Evolutionary conservation across 495 filamentous ascomycete genomes (phyloP), one percentile per base, ranked within the genome.

Genomic region (Aspergillus homomorphus): DNA sequence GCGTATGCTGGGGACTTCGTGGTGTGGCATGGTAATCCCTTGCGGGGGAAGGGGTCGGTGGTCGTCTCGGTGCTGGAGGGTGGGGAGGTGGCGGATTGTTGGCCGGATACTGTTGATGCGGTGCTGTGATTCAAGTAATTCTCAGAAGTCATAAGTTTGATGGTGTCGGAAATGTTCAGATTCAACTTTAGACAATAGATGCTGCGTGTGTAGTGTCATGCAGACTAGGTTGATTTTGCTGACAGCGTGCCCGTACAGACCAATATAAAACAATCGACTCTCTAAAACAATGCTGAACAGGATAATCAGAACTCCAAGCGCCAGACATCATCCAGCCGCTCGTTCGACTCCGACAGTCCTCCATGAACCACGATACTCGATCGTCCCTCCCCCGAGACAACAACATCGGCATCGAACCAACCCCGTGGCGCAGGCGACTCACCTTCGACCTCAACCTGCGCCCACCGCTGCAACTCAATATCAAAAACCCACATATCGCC

Each of bases 401-500:
- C 28, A 26, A 74, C 64, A 62, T 73, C 75, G 19, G 72, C 73
- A 57, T 67, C 77, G 51, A 80, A 80, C 77, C 77, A 81, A 12
- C 78, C 77, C 24, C 77, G 60, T 28, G 68, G 60, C 18, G 60
- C 59, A 53, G 74, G 72, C 19, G 43, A 43, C 24, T 83, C 80
- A 16, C 75, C 77, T 57, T 74, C 73, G 9, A 76, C 71, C 3
- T 77, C 76, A 16, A 88, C 70, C 18, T 81, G 70, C 14, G 69
- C 70, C 76, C 84, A 83, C 50, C 74, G 75, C 43, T 81, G 71
- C 7, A 73, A 69, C 15, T 75, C 74, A 33, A 90, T 73, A 63
- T 89, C 82, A 67, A 87, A 94, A 0, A 77, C 79, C 90, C 90
- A 94, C 1, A 90, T 80, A 71, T 92, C 89, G 18, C 74, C 70